Conservation (phyloP, 306 rosid genomes). For the Casuarina cunninghamiana region DNA sequence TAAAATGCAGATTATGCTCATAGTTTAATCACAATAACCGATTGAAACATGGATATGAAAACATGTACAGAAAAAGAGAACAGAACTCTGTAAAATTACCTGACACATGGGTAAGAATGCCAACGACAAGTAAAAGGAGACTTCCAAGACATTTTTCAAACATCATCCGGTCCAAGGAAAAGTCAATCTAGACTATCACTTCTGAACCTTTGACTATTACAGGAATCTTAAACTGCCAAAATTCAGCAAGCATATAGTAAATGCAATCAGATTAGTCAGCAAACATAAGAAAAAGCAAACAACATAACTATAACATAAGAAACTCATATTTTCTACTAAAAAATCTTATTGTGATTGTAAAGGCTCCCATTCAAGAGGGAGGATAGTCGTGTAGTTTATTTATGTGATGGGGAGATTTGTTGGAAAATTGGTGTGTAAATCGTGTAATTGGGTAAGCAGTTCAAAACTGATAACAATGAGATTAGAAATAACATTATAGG, state of each 20-base stretch:
- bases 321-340: neutral
- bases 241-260: slow-evolving; percentile 20
- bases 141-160: slow-evolving; percentile 41
- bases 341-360: neutral
- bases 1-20: neutral
- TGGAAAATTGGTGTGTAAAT: too few relatives aligned
- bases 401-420: too few relatives aligned
- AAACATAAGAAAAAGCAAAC: neutral
- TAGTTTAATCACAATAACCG: neutral
- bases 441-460: too few relatives aligned
- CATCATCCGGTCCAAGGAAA: slow-evolving; percentile 51
- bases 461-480: too few relatives aligned
- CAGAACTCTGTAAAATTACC: slow-evolving; percentile 45
- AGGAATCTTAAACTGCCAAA: slow-evolving; percentile 30
- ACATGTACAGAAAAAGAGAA: slow-evolving; percentile 9
- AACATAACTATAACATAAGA: neutral
- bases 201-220: slow-evolving; percentile 7
- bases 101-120: slow-evolving; percentile 45
- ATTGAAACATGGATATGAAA: neutral
- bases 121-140: slow-evolving; percentile 50
- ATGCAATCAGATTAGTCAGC: slow-evolving; percentile 25
- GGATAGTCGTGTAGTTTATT: too few relatives aligned
- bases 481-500: too few relatives aligned
- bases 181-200: slow-evolving; percentile 31
- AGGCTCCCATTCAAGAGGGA: too few relatives aligned